Evolutionary conservation across 345 rosid genomes (phyloP).

Genomic region (Aquilaria yunnanensis): DNA sequence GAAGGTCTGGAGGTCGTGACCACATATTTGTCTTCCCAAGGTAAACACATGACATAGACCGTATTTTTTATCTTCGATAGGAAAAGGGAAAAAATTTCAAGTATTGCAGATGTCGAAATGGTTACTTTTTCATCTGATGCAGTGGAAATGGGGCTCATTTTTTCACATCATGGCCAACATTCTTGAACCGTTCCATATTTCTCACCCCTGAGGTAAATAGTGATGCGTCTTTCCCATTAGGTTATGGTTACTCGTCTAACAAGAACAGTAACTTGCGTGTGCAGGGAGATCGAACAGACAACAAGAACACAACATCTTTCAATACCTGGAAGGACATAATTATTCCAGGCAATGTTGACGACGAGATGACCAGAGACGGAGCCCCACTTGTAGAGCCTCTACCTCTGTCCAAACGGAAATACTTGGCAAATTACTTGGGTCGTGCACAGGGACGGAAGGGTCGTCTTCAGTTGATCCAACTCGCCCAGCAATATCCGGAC

Average conservation of each 20-base stretch:
- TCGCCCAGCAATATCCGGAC: slow-evolving; percentile 74
- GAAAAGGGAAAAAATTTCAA: background rate
- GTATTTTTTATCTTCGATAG: background rate
- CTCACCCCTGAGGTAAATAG: slow-evolving; percentile 71
- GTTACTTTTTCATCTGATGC: slow-evolving; percentile 1
- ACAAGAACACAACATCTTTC: slow-evolving; percentile 74
- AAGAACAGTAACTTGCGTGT: background rate
- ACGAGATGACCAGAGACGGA: slow-evolving; percentile 65
- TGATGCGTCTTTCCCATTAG: background rate
- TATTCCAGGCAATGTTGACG: slow-evolving; percentile 93
- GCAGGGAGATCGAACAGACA: slow-evolving; percentile 95
- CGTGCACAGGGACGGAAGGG: slow-evolving; percentile 87
- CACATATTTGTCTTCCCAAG: slow-evolving; percentile 94
- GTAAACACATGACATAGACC: slow-evolving; percentile 20
- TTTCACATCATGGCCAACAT: slow-evolving; percentile 71
- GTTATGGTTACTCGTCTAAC: too few relatives aligned
- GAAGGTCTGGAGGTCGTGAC: slow-evolving; percentile 89
- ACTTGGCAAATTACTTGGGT: slow-evolving; percentile 87
- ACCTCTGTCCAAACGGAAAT: slow-evolving; percentile 68
- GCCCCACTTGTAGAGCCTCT: slow-evolving; percentile 55
- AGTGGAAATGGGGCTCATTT: slow-evolving; percentile 80
- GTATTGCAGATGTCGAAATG: too few relatives aligned
- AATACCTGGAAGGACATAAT: slow-evolving; percentile 97
- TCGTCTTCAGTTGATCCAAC: slow-evolving; percentile 68
- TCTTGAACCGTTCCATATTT: slow-evolving; percentile 66